Evolutionary conservation across 148 eudicot species (phyloP).

Genomic region (Spergularia bocconei): DNA sequence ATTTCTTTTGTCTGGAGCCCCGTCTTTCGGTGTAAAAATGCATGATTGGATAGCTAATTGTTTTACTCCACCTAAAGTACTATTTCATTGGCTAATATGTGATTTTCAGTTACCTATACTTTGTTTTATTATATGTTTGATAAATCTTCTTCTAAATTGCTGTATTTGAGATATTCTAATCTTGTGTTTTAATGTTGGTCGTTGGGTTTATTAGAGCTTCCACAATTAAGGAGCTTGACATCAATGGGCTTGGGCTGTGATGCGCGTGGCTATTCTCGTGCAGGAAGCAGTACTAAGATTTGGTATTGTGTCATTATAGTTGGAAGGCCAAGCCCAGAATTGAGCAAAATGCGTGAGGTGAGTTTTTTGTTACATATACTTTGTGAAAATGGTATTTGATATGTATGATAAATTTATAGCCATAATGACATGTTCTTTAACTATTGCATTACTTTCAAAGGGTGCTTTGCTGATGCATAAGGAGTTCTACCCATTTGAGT

Average conservation of each 20-base stretch:
- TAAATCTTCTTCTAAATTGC: background rate
- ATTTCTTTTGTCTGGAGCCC: no score
- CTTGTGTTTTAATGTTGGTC: background rate
- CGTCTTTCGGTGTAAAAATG: background rate
- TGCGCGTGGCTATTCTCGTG: slow-evolving; percentile 79
- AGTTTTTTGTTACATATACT: slow-evolving; percentile 31
- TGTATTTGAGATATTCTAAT: slow-evolving; percentile 7
- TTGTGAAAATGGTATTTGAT: background rate
- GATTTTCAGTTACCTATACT: background rate
- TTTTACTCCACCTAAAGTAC: background rate
- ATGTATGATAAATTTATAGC: no score
- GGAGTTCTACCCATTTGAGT: no score
- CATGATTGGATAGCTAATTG: background rate
- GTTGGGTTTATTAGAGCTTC: slow-evolving; percentile 68
- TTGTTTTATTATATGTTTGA: background rate
- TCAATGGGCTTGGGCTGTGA: slow-evolving; percentile 92
- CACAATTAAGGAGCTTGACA: slow-evolving; percentile 83
- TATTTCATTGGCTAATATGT: slow-evolving; percentile 4
- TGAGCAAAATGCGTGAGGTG: slow-evolving; percentile 86
- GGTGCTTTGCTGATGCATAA: no score
- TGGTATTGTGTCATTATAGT: slow-evolving; percentile 89
- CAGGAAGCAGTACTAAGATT: slow-evolving; percentile 51
- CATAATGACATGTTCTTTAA: no score
- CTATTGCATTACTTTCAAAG: no score
- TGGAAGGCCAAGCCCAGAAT: slow-evolving; percentile 81